Evolutionary conservation across 768 basidiomycete genomes (phyloP), one percentile per base, ranked within the genome.

Genomic region (Pholiota microspora): DNA sequence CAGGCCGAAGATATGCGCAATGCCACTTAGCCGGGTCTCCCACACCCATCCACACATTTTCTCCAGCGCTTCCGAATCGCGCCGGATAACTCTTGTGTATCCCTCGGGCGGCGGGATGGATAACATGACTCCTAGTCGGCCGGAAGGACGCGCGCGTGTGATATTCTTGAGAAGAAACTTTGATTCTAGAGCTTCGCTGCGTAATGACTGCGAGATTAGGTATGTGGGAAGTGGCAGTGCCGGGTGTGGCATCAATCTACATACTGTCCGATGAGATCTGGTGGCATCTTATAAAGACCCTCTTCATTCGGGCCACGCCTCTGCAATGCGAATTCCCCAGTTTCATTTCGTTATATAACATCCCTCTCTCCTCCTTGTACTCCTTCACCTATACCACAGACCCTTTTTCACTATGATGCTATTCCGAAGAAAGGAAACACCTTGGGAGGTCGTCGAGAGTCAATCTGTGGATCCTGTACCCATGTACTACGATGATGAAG

Each of bases 361-460:
- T 27, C 25, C 24, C 21, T 53, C 18, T 34, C 28, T 38, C 44
- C 35, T 42, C 29, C 38, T 57, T 27, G 7, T 28, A 32, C 32
- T 47, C 54, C 44, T 53, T 54, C 24, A 54, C 38, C 47, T 55
- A 36, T 47, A 35, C 42, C 28, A 34, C 18, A 40, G 49, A 35
- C 21, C 51, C 36, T 50, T 49, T 35, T 44, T 58, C 47, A 48
- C 31, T 55, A 70, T 67, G 65, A 68, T 78, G 61, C 73, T 78
- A 61, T 79, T 86, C 60, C 77, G 81, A 57, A 77, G 82, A 56
- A 80, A 76, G 58, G 81, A 86, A 63, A 71, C 71, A 7, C 81
- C 87, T 32, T 92, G 89, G 89, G 89, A 92, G 71, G 88, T 91
- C 36, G 85, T 90, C 25, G 83, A 84, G 54, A 82, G 76, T 64